Percentiles rank a stretch among this genome's conserved stretches.
phyloP scores from a whole-genome alignment of 78 protist species.

The Protostelium mycophagum region DNA sequence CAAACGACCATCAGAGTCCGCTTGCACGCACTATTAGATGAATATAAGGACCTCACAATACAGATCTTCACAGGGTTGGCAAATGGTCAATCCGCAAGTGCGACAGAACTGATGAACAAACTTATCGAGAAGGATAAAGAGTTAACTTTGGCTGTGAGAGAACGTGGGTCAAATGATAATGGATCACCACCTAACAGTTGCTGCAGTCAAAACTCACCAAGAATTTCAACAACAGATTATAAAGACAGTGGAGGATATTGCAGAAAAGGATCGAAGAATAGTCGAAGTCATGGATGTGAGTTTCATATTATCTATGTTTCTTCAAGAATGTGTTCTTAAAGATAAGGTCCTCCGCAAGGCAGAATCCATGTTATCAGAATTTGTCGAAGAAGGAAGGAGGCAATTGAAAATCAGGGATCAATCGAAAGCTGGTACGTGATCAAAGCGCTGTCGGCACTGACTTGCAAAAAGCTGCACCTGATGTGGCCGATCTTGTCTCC shows the following conservation, averaged over 20 bases:
- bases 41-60: background rate
- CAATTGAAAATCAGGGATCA: background rate
- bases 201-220: background rate
- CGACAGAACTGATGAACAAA: background rate
- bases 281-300: background rate
- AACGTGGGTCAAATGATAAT: background rate
- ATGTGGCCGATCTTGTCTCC: background rate
- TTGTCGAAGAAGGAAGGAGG: background rate
- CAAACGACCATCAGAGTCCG: background rate
- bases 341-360: background rate
- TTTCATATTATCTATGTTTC: background rate
- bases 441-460: background rate
- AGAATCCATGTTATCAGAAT: background rate
- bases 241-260: background rate
- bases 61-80: background rate
- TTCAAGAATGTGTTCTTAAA: background rate
- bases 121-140: background rate
- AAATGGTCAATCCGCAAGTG: background rate
- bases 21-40: background rate
- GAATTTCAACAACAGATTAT: background rate
- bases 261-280: background rate
- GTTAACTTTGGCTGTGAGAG: background rate
- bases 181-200: background rate
- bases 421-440: background rate
- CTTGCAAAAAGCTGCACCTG: background rate